Base-by-base conservation (phyloP, 139 green algal species). In the Chlorella sp. region DNA sequence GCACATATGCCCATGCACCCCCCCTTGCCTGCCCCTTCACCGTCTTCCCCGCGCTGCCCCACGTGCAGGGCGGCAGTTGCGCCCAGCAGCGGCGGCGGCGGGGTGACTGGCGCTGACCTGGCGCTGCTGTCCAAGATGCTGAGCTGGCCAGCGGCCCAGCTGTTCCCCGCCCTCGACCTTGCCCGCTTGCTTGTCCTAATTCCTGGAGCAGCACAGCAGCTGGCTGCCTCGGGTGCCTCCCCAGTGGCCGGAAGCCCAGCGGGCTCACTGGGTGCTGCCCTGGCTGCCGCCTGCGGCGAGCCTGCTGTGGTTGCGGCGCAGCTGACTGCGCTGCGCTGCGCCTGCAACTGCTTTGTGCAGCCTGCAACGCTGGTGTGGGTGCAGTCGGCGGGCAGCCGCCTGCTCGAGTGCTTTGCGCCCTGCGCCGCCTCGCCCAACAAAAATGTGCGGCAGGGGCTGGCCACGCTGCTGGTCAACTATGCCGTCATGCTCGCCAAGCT, bases 101-200 rank as follows among this genome's bases (percentile, higher is more conserved):
- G 86, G 12, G 37, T 64, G 4, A 32, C 32, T 1, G 48, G 71
- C 0, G 92, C 85, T 14, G 71, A 94, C 60, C n/a, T 94, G 19
- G 60, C 53, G 0, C 64, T 96, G 83, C 90, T 96, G 14, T 61
- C 36, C 36, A 89, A 91, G 36, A 86, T 98, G 89, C 92, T 97
- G 88, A 57, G 76, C 22, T 98, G 95, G 95, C 96, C 96, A 15
- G 83, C 92, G 0, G 76, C 85, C 0, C 83, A 92, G 60, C 89
- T 98, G 19, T 98, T 98, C 90, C 96, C 96, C 4, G 92, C 90
- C 0, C 89, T 98, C 15, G 96, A 98, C 86, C 85, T 98, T 4
- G 92, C 94, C 0, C 92, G 96, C n/a, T 80, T 96, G 73, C 69
- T 94, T 40, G 90, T 89, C 16, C 92, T 97, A 66, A 83, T 95